These are phyloP conservation scores for Trypanosoma conorhini DNA, from an alignment of 208 protist genomes.

Conservation along the genomic window DNA sequence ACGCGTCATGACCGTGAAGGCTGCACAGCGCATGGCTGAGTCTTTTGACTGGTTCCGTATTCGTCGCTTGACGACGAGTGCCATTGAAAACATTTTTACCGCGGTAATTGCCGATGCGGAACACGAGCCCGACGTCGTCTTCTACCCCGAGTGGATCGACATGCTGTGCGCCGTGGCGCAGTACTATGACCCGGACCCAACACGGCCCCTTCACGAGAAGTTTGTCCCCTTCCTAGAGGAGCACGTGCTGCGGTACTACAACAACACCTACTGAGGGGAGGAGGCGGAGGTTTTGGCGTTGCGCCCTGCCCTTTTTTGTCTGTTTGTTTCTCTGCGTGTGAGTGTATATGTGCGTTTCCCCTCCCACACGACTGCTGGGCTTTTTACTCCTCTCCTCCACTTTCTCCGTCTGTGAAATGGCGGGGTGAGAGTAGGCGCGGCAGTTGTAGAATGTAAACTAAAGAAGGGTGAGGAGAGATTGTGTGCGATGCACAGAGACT, in stretches of 20 bases:
- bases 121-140: constrained; percentile 54
- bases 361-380: too few species aligned
- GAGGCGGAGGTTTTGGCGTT: neutral
- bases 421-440: too few species aligned
- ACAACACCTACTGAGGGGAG: neutral
- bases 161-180: constrained; percentile 56
- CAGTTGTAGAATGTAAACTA: neutral
- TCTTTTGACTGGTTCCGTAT: constrained; percentile 49
- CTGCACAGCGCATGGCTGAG: constrained; percentile 44
- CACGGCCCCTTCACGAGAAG: constrained; percentile 59
- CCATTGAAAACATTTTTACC: constrained; percentile 45
- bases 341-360: constrained; percentile 5
- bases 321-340: neutral
- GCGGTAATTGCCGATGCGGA: constrained; percentile 37
- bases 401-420: neutral
- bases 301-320: too few species aligned
- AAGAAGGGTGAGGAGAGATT: neutral
- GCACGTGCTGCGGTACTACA: constrained; percentile 38
- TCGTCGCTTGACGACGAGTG: constrained; percentile 22
- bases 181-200: constrained; percentile 49
- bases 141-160: constrained; percentile 72
- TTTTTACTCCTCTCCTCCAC: neutral
- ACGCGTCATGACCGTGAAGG: constrained; percentile 45
- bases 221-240: constrained; percentile 44
- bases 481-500: neutral